Evolutionary conservation across 2,329 filamentous ascomycete genomes (phyloP), one percentile per base, ranked within the genome.

Genomic region (Penicillium brevicompactum): DNA sequence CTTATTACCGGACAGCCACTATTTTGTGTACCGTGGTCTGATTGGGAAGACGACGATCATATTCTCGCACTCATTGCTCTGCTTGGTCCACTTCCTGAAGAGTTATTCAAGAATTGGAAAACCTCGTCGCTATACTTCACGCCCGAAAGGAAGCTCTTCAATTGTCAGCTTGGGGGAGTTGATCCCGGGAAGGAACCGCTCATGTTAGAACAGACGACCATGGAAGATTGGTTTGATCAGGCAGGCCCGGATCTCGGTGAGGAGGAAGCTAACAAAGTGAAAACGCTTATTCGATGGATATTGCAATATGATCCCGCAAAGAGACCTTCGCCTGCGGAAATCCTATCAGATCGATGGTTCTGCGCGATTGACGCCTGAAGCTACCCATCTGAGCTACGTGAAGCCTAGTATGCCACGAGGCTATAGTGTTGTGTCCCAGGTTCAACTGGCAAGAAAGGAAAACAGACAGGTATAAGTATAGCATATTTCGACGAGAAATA

Each of bases 281-380:
- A 64, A 44, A 48, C 62, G 30, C 57, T 70, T 5, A 67, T 70
- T 48, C 57, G 62, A 51, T 57, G 61, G 57, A 69, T 69, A 45
- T 51, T 72, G 48, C 61, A 66, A 51, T 70, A 69, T 61, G 67
- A 70, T 57, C 63, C 64, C 16, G 47, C 54, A 24, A 58, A 64
- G 57, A 56, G 70, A 52, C 69, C 68, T 45, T 62, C 67, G 14
- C 61, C 70, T 43, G 56, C 53, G 47, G 43, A 68, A 38, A 59
- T 70, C 16, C 60, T 70, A 46, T 51, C 58, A 40, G 55, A 71
- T 63, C 67, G 68, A 34, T 71, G 70, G 68, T 70, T 71, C 53
- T 55, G 56, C 32, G 52, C 51, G 45, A 59, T 62, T 57, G 47
- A 53, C 13, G 47, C 57, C 45, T 46, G 55, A 40, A 46, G 30